These are phyloP conservation scores for Phaeotremella fagi DNA, from an alignment of 768 basidiomycete species.

Conservation along the genomic window DNA sequence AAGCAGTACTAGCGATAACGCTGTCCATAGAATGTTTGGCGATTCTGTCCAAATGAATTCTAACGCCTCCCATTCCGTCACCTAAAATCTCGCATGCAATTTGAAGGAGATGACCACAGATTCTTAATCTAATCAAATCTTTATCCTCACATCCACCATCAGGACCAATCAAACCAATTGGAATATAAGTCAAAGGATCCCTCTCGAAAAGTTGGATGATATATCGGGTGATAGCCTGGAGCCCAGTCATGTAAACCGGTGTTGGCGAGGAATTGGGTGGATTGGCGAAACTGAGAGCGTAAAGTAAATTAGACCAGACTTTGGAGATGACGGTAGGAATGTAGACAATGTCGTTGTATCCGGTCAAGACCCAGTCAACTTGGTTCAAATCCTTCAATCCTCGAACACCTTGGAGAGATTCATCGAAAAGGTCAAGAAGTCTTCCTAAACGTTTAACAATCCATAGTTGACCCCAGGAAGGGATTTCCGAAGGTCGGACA, in stretches of 20 bases:
- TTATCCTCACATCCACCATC: constrained; percentile 6
- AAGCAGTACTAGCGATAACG: background rate
- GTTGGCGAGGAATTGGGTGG: constrained; percentile 1
- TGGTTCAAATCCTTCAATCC: constrained; percentile 12
- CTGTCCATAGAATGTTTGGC: background rate
- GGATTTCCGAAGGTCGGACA: constrained; percentile 26
- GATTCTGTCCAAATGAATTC: background rate
- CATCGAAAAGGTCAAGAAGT: constrained; percentile 27
- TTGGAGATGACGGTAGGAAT: constrained; percentile 19
- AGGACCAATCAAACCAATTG: constrained; percentile 15
- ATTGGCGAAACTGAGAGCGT: constrained; percentile 15
- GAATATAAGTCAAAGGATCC: constrained; percentile 29
- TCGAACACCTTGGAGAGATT: constrained; percentile 18
- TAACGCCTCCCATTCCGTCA: constrained; percentile 3
- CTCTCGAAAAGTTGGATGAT: constrained; percentile 27
- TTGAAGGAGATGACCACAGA: constrained; percentile 6
- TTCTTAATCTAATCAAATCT: constrained; percentile 6
- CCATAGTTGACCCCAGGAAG: constrained; percentile 34
- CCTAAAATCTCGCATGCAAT: constrained; percentile 14
- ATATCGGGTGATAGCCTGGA: constrained; percentile 19
- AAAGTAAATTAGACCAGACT: constrained; percentile 29
- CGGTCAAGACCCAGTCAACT: constrained; percentile 11
- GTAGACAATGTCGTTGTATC: background rate
- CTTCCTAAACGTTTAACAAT: constrained; percentile 15
- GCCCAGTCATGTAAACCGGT: constrained; percentile 14